Conservation (phyloP, 1,284 basidiomycete species). For the Cutaneotrichosporon cyanovorans region DNA sequence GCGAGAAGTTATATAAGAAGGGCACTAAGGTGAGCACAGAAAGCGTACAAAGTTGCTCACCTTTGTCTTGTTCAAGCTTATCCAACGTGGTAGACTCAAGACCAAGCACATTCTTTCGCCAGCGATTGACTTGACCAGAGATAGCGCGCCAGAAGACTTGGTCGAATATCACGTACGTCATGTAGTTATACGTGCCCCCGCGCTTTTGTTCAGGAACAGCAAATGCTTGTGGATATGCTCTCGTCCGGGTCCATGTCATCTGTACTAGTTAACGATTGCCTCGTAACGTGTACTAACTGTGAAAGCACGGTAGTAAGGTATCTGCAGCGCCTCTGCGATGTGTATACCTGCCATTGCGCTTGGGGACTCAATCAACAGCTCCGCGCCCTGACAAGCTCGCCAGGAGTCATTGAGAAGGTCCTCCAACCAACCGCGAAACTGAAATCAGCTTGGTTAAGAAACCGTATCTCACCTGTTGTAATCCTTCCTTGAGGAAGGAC, state of each 20-base stretch:
- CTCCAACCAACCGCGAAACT: slow-evolving; percentile 73
- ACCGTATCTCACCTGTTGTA: slow-evolving; percentile 61
- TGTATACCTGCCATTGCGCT: slow-evolving; percentile 74
- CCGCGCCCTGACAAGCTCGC: slow-evolving; percentile 63
- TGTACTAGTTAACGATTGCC: background rate
- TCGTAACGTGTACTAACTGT: slow-evolving; percentile 38
- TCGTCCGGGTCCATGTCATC: slow-evolving; percentile 64
- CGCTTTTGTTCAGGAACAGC: slow-evolving; percentile 51
- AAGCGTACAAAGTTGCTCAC: background rate
- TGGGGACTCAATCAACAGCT: slow-evolving; percentile 59
- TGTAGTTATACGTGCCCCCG: slow-evolving; percentile 45
- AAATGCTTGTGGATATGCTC: slow-evolving; percentile 60
- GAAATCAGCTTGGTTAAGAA: slow-evolving; percentile 3
- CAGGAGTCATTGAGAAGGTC: slow-evolving; percentile 62
- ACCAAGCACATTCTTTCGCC: slow-evolving; percentile 56
- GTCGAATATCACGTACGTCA: slow-evolving; percentile 54
- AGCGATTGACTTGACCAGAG: slow-evolving; percentile 63
- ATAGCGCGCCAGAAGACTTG: slow-evolving; percentile 70
- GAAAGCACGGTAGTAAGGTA: slow-evolving; percentile 62
- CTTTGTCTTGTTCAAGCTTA: slow-evolving; percentile 44
- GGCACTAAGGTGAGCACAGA: slow-evolving; percentile 51
- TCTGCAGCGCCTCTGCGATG: slow-evolving; percentile 67
- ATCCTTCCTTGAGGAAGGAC: slow-evolving; percentile 80
- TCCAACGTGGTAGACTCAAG: slow-evolving; percentile 59
- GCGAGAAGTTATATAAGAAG: slow-evolving; percentile 61